Evolutionary conservation across 2,329 filamentous ascomycete species (phyloP).

Genomic region (Penicillium sp.): DNA sequence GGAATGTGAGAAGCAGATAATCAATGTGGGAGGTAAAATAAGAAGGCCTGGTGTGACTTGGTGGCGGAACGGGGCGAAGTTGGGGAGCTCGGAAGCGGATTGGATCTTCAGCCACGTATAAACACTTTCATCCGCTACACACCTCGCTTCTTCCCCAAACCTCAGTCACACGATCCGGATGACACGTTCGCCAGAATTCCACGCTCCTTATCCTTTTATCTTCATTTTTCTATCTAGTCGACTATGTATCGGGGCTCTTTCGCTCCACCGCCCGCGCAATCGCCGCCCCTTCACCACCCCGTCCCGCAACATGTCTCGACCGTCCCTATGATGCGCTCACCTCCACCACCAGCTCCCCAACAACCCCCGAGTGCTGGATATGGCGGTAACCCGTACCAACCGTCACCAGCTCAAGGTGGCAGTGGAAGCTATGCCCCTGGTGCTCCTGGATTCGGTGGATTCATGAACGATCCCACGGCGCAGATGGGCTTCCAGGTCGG

Average conservation of each 20-base stretch:
- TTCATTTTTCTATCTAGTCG: constrained; percentile 5
- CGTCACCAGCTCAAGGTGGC: constrained; percentile 36
- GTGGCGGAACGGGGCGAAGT: constrained; percentile 20
- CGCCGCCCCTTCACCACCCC: constrained; percentile 89
- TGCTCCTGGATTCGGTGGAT: constrained; percentile 65
- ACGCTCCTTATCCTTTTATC: constrained; percentile 9
- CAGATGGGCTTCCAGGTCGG: constrained; percentile 93
- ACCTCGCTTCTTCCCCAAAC: constrained; percentile 5
- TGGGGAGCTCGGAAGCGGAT: constrained; percentile 19
- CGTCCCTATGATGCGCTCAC: constrained; percentile 90
- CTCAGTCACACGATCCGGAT: constrained; percentile 4
- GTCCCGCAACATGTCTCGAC: constrained; percentile 97
- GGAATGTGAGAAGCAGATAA: background rate
- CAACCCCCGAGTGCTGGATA: constrained; percentile 52
- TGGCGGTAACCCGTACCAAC: constrained; percentile 43
- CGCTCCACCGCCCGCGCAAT: constrained; percentile 63
- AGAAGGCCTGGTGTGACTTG: constrained; percentile 18
- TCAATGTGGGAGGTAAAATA: constrained; percentile 11
- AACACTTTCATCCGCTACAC: constrained; percentile 18
- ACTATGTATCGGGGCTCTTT: constrained; percentile 79
- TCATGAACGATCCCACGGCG: constrained; percentile 90
- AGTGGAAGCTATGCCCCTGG: constrained; percentile 31
- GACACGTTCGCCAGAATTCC: constrained; percentile 5
- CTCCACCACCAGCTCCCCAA: constrained; percentile 68
- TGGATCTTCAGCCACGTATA: constrained; percentile 30